Percentiles rank a stretch among this genome's conserved stretches.
Evolutionary conservation across 345 rosid species (phyloP).

Genomic region (Camelina laxa): DNA sequence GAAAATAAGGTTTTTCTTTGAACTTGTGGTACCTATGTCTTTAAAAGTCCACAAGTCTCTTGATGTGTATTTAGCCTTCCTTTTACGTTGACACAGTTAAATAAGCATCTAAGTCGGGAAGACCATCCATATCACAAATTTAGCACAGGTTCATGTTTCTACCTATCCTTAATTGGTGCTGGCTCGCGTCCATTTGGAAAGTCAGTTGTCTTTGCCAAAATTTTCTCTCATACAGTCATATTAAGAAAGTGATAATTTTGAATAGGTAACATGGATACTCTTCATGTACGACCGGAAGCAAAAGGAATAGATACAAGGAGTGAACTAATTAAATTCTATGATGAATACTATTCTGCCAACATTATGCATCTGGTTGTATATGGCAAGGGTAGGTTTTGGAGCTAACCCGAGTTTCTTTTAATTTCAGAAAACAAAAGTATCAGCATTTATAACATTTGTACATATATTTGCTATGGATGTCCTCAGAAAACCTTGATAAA

Average conservation of each 20-base stretch:
- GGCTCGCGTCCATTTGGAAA: neutral
- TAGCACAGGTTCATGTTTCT: constrained; percentile 62
- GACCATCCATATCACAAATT: constrained; percentile 86
- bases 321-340: constrained; percentile 76
- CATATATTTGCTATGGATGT: constrained; percentile 38
- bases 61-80: neutral
- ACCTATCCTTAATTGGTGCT: neutral
- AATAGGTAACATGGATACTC: constrained; percentile 81
- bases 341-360: constrained; percentile 86
- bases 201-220: neutral
- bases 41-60: constrained; percentile 8
- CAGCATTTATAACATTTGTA: neutral
- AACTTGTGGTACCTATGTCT: neutral
- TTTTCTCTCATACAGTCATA: neutral
- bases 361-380: constrained; percentile 87
- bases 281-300: constrained; percentile 71
- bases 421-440: constrained; percentile 5
- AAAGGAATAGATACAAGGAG: constrained; percentile 74
- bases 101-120: constrained; percentile 69
- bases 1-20: neutral
- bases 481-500: constrained; percentile 73
- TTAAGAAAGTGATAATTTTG: constrained; percentile 32
- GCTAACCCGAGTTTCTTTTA: neutral
- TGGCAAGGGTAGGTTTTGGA: constrained; percentile 65
- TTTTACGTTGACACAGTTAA: constrained; percentile 56